Evolutionary conservation across 495 filamentous ascomycete species (phyloP).

Genomic region (Aspergillus egyptiacus): DNA sequence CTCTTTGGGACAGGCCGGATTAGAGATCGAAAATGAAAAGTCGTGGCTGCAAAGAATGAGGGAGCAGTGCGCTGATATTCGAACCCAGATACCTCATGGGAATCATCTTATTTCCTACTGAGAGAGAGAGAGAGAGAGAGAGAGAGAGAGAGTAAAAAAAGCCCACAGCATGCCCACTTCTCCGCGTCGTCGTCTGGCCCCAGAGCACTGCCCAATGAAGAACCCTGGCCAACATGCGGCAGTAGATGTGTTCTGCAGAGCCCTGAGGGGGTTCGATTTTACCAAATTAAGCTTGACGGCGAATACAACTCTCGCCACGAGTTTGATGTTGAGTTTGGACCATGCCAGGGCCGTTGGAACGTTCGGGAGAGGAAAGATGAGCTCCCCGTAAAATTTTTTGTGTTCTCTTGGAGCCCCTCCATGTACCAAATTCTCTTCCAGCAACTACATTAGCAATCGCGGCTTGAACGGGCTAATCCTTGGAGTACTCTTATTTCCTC

Average conservation of each 20-base stretch:
- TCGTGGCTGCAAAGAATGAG: conserved; percentile 7
- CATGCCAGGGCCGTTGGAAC: conserved; percentile 29
- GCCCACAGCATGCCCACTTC: conserved; percentile 15
- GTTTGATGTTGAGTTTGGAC: conserved; percentile 26
- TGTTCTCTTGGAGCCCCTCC: not conserved
- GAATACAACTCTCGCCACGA: conserved; percentile 33
- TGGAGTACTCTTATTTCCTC: conserved; percentile 6
- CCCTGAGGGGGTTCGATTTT: conserved; percentile 19
- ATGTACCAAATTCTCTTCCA: conserved; percentile 2
- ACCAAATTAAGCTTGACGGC: conserved; percentile 23
- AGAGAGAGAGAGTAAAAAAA: too few relatives aligned
- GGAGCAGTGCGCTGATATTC: conserved; percentile 21
- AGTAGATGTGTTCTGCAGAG: conserved; percentile 24
- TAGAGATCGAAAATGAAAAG: conserved; percentile 1
- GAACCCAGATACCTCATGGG: conserved; percentile 16
- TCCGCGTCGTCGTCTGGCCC: conserved; percentile 19
- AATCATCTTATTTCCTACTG: conserved; percentile 17
- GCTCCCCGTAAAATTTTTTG: not conserved
- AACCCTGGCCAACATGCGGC: conserved; percentile 24
- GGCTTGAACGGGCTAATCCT: conserved; percentile 24
- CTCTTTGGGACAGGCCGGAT: not conserved
- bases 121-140: too few relatives aligned
- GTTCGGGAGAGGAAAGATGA: conserved; percentile 5
- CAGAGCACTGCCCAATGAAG: conserved; percentile 18
- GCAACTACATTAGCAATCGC: conserved; percentile 25